These are phyloP conservation scores for Backusella morwellensis DNA, from an alignment of 192 early-diverging fungal species.

Conservation along the genomic window DNA sequence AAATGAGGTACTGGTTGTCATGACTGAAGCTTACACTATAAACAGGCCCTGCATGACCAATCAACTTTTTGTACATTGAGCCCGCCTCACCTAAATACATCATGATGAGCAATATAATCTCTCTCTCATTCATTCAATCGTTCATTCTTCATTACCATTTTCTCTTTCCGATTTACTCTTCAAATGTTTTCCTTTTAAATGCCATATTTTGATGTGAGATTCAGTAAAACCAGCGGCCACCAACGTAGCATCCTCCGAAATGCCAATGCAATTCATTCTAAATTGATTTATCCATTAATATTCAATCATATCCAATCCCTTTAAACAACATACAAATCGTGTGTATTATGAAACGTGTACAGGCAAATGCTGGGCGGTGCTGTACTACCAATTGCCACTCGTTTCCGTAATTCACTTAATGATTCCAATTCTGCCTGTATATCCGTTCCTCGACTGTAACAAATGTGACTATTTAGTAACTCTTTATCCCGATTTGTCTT, in stretches of 20 bases:
- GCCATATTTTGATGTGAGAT: constrained; percentile 93
- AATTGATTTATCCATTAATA: neutral
- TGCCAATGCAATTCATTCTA: constrained; percentile 80
- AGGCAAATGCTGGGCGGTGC: constrained; percentile 87
- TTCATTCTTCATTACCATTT: neutral
- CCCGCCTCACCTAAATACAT: constrained; percentile 49
- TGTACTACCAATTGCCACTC: constrained; percentile 60
- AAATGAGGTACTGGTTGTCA: constrained; percentile 83
- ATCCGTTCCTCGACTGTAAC: constrained; percentile 71
- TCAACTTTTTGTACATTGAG: constrained; percentile 58
- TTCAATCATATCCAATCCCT: neutral
- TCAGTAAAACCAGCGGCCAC: constrained; percentile 93
- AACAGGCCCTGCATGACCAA: constrained; percentile 94
- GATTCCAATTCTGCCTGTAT: constrained; percentile 75
- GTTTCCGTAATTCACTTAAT: constrained; percentile 75
- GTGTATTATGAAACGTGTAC: constrained; percentile 95
- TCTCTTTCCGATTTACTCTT: constrained; percentile 34
- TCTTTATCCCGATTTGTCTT: too few species aligned
- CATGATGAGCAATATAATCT: constrained; percentile 21
- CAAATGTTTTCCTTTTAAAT: constrained; percentile 73
- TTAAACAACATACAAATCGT: constrained; percentile 48
- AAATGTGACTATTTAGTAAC: neutral
- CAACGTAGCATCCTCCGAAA: constrained; percentile 77
- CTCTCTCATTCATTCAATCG: neutral
- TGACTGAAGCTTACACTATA: constrained; percentile 86